Percentiles rank a stretch among this genome's conserved stretches.
Conservation (phyloP, 2,329 filamentous ascomycete species). For the Diplodia corticola region DNA sequence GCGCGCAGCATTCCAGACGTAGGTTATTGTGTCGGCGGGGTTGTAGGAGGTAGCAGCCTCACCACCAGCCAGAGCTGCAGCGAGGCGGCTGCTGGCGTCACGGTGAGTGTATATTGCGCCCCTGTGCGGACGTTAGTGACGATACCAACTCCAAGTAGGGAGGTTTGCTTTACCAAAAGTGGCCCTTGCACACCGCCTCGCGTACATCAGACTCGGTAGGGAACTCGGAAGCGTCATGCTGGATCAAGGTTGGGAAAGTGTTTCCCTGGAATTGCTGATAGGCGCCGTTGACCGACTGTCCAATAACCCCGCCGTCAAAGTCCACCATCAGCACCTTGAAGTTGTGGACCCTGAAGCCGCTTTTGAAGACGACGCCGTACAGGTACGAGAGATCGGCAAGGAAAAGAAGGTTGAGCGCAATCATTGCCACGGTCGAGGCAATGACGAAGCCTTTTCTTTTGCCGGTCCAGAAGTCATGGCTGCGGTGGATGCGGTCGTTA, state of each 20-base stretch:
- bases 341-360: constrained; percentile 35
- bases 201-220: constrained; percentile 31
- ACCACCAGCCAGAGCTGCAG: constrained; percentile 39
- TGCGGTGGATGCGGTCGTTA: constrained; percentile 8
- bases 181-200: constrained; percentile 39
- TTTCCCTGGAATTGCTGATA: constrained; percentile 33
- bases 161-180: constrained; percentile 31
- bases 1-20: constrained; percentile 50
- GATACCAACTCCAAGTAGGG: not conserved
- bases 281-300: constrained; percentile 35
- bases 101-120: constrained; percentile 31
- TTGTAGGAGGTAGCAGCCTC: constrained; percentile 38
- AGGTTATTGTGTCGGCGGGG: constrained; percentile 38
- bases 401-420: constrained; percentile 39
- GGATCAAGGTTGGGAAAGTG: constrained; percentile 38
- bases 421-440: not conserved
- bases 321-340: constrained; percentile 42
- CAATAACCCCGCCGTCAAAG: constrained; percentile 42
- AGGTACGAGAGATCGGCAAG: constrained; percentile 40
- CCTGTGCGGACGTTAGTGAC: constrained; percentile 4
- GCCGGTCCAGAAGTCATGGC: constrained; percentile 17
- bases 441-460: constrained; percentile 13
- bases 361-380: constrained; percentile 42
- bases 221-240: constrained; percentile 31
- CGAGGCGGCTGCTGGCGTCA: constrained; percentile 43